Evolutionary conservation across 805 yeast species (phyloP).

Genomic region (Wickerhamiella musiphila): DNA sequence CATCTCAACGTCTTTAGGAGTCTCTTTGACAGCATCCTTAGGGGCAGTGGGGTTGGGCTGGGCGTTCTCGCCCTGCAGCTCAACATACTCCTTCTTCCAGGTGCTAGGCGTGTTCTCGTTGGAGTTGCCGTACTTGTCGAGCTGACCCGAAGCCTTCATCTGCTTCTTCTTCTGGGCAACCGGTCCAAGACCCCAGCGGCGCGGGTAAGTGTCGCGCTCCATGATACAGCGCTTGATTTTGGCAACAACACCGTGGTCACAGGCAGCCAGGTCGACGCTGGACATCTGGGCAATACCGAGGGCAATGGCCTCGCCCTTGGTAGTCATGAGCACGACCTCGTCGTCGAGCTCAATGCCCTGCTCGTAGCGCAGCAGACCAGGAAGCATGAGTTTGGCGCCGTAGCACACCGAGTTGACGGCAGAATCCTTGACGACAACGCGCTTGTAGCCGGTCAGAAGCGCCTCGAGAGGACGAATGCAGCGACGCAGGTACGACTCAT

Average conservation of each 20-base stretch:
- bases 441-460: constrained; percentile 82
- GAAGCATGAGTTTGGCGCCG: constrained; percentile 98
- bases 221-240: constrained; percentile 97
- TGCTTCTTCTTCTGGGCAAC: constrained; percentile 97
- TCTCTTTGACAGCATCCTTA: constrained; percentile 10
- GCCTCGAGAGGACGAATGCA: constrained; percentile 92
- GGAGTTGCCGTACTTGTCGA: constrained; percentile 85
- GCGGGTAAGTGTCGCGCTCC: constrained; percentile 98
- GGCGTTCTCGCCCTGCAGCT: constrained; percentile 43
- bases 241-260: constrained; percentile 98
- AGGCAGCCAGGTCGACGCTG: constrained; percentile 84
- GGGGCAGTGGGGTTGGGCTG: constrained; percentile 9
- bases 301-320: constrained; percentile 99
- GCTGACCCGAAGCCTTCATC: constrained; percentile 89
- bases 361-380: constrained; percentile 94
- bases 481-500: constrained; percentile 86
- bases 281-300: constrained; percentile 98
- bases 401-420: constrained; percentile 97
- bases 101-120: constrained; percentile 86
- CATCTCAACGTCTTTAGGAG: constrained; percentile 7
- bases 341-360: constrained; percentile 94
- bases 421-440: constrained; percentile 85
- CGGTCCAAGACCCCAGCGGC: constrained; percentile 99
- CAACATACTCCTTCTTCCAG: constrained; percentile 76
- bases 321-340: constrained; percentile 94